Conservation (phyloP, 768 basidiomycete genomes). For the Cyclocybe aegerita region DNA sequence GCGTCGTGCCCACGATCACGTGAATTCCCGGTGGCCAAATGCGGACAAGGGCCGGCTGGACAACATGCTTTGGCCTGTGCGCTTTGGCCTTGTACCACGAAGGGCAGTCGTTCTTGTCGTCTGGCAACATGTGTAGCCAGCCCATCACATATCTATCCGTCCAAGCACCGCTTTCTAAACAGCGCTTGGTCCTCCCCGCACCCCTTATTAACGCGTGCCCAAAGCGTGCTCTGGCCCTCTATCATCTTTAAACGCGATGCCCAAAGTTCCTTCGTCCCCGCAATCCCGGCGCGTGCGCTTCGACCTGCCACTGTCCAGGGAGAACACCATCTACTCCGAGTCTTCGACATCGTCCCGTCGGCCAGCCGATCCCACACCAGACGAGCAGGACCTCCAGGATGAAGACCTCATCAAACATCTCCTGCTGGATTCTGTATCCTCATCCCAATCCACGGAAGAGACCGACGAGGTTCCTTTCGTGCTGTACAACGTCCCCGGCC, state of each 20-base stretch:
- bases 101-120: slow-evolving; percentile 9
- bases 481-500: too few relatives aligned
- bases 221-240: neutral
- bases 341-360: too few relatives aligned
- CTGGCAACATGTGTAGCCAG: too few relatives aligned
- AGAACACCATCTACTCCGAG: neutral
- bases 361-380: too few relatives aligned
- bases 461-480: too few relatives aligned
- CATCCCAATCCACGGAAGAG: too few relatives aligned
- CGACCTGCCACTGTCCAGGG: neutral
- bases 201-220: neutral
- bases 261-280: neutral
- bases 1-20: slow-evolving; percentile 9
- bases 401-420: too few relatives aligned
- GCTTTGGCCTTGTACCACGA: slow-evolving; percentile 11
- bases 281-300: neutral
- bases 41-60: slow-evolving; percentile 10
- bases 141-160: neutral
- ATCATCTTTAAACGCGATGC: neutral
- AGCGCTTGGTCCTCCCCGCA: slow-evolving; percentile 1
- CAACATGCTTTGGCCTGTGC: neutral
- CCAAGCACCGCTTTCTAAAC: neutral
- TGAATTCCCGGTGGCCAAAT: slow-evolving; percentile 11
- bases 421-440: too few relatives aligned
- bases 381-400: too few relatives aligned